Evolutionary conservation across 768 basidiomycete genomes (phyloP), one percentile per base, ranked within the genome.

Genomic region (Mycena amicta): DNA sequence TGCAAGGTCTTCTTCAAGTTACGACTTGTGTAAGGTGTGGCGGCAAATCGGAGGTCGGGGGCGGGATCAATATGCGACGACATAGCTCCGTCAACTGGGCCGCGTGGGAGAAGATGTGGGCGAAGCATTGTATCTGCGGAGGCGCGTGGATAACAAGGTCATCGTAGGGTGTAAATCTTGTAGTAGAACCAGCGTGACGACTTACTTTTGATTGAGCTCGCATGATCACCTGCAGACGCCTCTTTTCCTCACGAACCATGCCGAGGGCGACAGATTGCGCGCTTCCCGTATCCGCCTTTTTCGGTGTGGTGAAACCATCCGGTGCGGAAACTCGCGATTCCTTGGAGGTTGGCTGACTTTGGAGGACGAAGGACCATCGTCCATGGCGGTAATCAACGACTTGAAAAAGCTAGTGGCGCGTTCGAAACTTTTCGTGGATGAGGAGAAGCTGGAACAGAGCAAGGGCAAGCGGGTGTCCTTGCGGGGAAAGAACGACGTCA

Each of bases 271-370:
- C 77, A 4, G 57, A 79, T 1, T 73, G 83, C 13, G 65, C 80
- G 0, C 70, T 88, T 13, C 92, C 92, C 5, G 68, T 92, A 11
- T 92, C 90, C 52, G 92, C 83, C 28, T 77, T 98, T 22, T 95
- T 99, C 71, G 96, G 87, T 1, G 75, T 99, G 39, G 79, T 83
- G 51, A 99, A 99, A 72, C 97, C 97, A 1, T 90, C 93, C 0
- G 96, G 61, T 59, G 20, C 49, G 55, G 45, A 47, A 28, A 40
- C 28, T 25, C 27, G 46, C 4, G 25, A 15, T 20, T 43, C 41
- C 12, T 12, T n/a, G 22, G 18, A 40, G 5, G 3, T 53, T 2
- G 26, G 33, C 33, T 15, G 20, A 31, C 47, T 30, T n/a, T n/a
- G n/a, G n/a, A 62, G 46, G 43, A 15, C 30, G 27, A 25, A 62